Evolutionary conservation across 2,329 filamentous ascomycete genomes (phyloP), one percentile per base, ranked within the genome.

Genomic region (Colletotrichum siamense): DNA sequence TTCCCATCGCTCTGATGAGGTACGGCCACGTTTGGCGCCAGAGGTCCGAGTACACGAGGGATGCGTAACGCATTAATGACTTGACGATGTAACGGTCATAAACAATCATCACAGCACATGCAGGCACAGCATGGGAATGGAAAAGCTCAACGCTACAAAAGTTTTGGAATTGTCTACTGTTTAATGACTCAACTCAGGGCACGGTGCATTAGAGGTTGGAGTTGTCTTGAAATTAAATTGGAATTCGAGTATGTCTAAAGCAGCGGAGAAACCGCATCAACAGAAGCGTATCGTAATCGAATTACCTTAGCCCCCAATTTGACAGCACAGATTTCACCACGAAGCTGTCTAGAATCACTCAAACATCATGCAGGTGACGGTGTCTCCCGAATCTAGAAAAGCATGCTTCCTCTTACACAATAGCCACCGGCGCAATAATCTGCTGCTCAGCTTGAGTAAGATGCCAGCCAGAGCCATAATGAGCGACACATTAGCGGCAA

Each of bases 21-120:
- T 92, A 89, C 78, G 91, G 91, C 3, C 80, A 82, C 18, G 79
- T 78, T 32, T 92, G 90, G 91, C 86, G 91, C 39, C 87, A 89
- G 81, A 81, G 81, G 36, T 90, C 88, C 4, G 84, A 84, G 67
- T 91, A 89, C 71, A 89, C 88, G n/a, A 85, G 83, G 63, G 86
- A 85, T 16, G 79, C 79, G 24, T 83, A 77, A 63, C 13, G 8
- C 12, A n/a, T 66, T 44, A 61, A 63, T 15, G 10, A 16, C 13
- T 61, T 52, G 30, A 69, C 2, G 66, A 61, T 1, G n/a, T 59
- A 9, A 69, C 28, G 66, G 44, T 52, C 44, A 22, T 52, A 44
- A 26, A 18, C 22, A 8, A 6, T 61, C 30, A 16, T 49, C 22
- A 24, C 39, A 26, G 63, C 36, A 66, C 30, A 22, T 63, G n/a